These are phyloP conservation scores for Macaranga tanarius DNA, from an alignment of 441 rosid genomes.

Conservation along the genomic window DNA sequence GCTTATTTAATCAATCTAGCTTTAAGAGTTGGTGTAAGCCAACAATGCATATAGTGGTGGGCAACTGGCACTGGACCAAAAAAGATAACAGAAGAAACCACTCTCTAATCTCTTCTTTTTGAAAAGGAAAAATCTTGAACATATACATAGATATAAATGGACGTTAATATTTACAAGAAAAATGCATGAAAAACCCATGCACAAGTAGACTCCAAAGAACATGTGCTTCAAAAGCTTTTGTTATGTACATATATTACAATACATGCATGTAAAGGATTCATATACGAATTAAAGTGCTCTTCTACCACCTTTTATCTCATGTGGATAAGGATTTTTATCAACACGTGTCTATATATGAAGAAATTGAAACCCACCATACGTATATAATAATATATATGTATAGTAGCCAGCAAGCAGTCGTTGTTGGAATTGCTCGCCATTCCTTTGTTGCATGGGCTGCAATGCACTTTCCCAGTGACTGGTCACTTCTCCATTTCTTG, in stretches of 20 bases:
- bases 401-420: not conserved
- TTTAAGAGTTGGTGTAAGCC: too few relatives aligned
- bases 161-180: constrained; percentile 9
- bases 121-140: too few relatives aligned
- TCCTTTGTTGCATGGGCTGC: constrained; percentile 36
- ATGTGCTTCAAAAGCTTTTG: not conserved
- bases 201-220: constrained; percentile 6
- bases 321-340: constrained; percentile 33
- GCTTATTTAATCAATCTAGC: too few relatives aligned
- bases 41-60: too few relatives aligned
- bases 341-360: constrained; percentile 20
- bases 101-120: not conserved
- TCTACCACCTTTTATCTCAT: constrained; percentile 5
- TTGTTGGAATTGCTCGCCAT: constrained; percentile 35
- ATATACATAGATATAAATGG: not conserved
- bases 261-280: not conserved
- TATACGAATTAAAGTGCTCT: not conserved
- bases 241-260: too few relatives aligned
- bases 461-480: constrained; percentile 19
- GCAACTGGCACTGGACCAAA: not conserved
- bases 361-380: constrained; percentile 8
- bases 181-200: constrained; percentile 3
- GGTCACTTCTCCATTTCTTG: constrained; percentile 21
- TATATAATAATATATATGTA: not conserved
- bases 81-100: not conserved